Base-by-base conservation (phyloP, 2,329 filamentous ascomycete genomes). In the Penicillium verrucosum region DNA sequence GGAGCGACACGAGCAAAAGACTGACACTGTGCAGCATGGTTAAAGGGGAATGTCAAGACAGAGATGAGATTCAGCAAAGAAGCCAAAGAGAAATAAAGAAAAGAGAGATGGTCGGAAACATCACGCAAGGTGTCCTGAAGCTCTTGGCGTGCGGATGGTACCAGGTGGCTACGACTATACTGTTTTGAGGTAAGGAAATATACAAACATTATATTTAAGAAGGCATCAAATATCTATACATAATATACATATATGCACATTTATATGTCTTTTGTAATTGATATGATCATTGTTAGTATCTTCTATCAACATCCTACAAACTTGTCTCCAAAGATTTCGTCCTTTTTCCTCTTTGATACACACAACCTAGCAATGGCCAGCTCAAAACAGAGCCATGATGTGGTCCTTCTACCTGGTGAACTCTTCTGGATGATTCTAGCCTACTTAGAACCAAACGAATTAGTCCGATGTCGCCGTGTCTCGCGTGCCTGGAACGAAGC, bases 381-480 rank as follows among this genome's bases (percentile, higher is more conserved):
- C 14, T 14, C 44, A 44, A 43, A 52, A 21, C 16, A 44, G 21
- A 37, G 55, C 38, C 34, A 51, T 55, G 67, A 67, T 50, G 52
- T 74, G 41, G 61, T 65, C 9, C 64, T 65, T 49, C 73, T 87
- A 38, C 84, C 84, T n/a, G 77, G 79, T 62, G 82, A 85, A 51
- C 67, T 87, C 45, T 85, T 87, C 62, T 74, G 84, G 57, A 75
- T 84, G 47, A 72, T 87, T 52, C 57, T 82, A 36, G 72, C 65
- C 2, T 68, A 80, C 60, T 74, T 88, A 16, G 69, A 78, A 0
- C 77, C 83, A 2, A 70, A 65, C 18, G 82, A 85, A 59, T 71
- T 79, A 51, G 66, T 86, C 16, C 71, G 76, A 46, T 81, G 78
- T 65, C 83, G 82, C 49, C 76, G 76, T 23, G 80, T 86, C 36